phyloP scores from a whole-genome alignment of 2,329 filamentous ascomycete genomes.

The Tetracladium maxilliforme region DNA sequence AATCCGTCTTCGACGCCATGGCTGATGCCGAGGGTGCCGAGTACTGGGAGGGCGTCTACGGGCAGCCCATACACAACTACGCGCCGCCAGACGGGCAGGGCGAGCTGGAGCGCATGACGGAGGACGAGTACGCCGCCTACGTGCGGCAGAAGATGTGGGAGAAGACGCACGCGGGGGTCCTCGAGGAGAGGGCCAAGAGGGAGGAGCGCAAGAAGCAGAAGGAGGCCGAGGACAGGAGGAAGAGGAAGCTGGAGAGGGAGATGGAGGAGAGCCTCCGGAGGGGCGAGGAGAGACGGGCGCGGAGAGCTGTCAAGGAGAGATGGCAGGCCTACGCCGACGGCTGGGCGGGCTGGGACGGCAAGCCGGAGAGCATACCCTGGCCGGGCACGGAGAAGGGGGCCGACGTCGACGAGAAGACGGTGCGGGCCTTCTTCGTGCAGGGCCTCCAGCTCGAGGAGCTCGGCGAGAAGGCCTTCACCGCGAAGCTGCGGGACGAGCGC shows the following conservation, averaged over 20 bases:
- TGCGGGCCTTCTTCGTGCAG: constrained; percentile 54
- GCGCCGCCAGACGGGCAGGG: constrained; percentile 33
- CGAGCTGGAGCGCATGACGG: constrained; percentile 70
- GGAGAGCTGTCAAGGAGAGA: constrained; percentile 35
- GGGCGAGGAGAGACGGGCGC: constrained; percentile 46
- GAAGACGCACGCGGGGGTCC: constrained; percentile 70
- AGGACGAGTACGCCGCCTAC: constrained; percentile 81
- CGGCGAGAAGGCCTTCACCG: constrained; percentile 28
- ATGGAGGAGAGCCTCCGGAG: constrained; percentile 56
- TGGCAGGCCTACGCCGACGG: constrained; percentile 51
- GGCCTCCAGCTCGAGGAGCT: constrained; percentile 26
- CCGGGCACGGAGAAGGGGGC: no score
- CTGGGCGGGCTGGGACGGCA: constrained; percentile 43
- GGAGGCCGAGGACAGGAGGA: constrained; percentile 21
- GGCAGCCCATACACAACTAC: constrained; percentile 82
- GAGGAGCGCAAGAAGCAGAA: constrained; percentile 37
- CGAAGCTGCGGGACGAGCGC: constrained; percentile 63
- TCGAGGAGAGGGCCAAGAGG: constrained; percentile 58
- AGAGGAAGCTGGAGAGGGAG: constrained; percentile 21
- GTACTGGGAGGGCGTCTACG: constrained; percentile 96
- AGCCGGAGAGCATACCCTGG: not conserved
- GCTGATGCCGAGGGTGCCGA: constrained; percentile 91
- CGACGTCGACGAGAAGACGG: constrained; percentile 41
- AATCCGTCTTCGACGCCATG: constrained; percentile 92
- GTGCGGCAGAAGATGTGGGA: constrained; percentile 92